These are phyloP conservation scores for Fragilariopsis cylindrus DNA, from an alignment of 108 stramenopile genomes.

Conservation along the genomic window DNA sequence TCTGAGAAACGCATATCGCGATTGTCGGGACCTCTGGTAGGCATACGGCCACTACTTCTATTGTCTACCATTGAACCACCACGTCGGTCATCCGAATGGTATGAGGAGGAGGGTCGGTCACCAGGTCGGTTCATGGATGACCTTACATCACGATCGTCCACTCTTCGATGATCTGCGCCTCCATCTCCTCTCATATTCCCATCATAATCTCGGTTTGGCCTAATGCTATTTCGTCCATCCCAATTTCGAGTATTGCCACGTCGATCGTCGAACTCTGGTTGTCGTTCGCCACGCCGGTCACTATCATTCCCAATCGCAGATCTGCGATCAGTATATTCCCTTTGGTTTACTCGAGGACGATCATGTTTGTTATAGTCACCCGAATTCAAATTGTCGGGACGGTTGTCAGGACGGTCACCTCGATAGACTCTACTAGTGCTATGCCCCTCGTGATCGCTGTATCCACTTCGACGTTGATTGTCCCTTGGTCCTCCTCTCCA, in stretches of 20 bases:
- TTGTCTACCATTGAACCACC: background rate
- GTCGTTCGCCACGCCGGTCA: slow-evolving; percentile 3
- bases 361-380: slow-evolving; percentile 10
- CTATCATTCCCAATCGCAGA: background rate
- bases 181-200: background rate
- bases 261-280: slow-evolving; percentile 20
- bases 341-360: slow-evolving; percentile 11
- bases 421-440: slow-evolving; percentile 10
- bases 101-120: background rate
- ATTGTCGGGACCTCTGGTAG: background rate
- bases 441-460: slow-evolving; percentile 20
- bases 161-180: background rate
- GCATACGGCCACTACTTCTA: slow-evolving; percentile 12
- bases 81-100: slow-evolving; percentile 11
- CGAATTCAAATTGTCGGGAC: slow-evolving; percentile 12
- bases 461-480: slow-evolving; percentile 1
- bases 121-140: slow-evolving; percentile 15
- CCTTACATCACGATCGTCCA: slow-evolving; percentile 4
- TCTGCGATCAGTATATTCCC: slow-evolving; percentile 18
- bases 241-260: slow-evolving; percentile 37
- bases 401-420: slow-evolving; percentile 15
- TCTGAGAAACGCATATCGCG: slow-evolving; percentile 2
- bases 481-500: slow-evolving; percentile 17
- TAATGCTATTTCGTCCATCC: slow-evolving; percentile 15
- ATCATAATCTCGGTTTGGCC: slow-evolving; percentile 9